phyloP scores from a whole-genome alignment of 2,329 filamentous ascomycete genomes.

The Exserohilum rostratum region DNA sequence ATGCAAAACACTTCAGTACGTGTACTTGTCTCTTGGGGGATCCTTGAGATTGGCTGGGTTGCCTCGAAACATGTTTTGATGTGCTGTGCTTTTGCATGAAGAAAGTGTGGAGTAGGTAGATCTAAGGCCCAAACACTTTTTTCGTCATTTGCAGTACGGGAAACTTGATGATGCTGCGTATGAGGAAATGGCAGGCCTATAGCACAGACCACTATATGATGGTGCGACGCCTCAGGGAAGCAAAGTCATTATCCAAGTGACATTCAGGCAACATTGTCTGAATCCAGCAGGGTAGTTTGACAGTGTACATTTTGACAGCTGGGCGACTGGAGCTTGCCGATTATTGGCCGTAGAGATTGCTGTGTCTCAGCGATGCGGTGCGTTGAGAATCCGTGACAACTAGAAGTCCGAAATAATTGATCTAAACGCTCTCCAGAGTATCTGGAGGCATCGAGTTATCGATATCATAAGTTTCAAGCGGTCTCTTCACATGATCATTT shows the following conservation, averaged over 20 bases:
- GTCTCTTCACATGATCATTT: conserved; percentile 18
- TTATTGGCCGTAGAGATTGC: not conserved
- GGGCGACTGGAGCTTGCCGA: not conserved
- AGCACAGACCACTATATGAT: conserved; percentile 31
- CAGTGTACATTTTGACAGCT: too few species aligned
- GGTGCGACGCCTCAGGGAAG: conserved; percentile 23
- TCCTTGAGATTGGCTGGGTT: conserved; percentile 14
- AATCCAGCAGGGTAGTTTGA: not conserved
- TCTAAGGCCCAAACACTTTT: too few species aligned
- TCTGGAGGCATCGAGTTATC: conserved; percentile 41
- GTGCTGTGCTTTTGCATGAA: conserved; percentile 24
- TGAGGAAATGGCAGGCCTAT: conserved; percentile 27
- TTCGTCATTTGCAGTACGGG: not conserved
- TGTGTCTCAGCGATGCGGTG: too few species aligned
- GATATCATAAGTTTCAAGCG: conserved; percentile 4
- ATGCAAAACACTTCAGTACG: not conserved
- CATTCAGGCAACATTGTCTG: conserved; percentile 26
- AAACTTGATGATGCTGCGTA: not conserved
- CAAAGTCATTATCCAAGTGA: conserved; percentile 25
- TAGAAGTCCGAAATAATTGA: not conserved
- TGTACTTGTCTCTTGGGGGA: conserved; percentile 5
- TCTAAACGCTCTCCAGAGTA: conserved; percentile 35
- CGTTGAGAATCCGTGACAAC: too few species aligned
- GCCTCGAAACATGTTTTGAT: conserved; percentile 42
- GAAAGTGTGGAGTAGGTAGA: too few species aligned